Base-by-base conservation (phyloP, 805 yeast species). In the Blastobotrys attinorum region DNA sequence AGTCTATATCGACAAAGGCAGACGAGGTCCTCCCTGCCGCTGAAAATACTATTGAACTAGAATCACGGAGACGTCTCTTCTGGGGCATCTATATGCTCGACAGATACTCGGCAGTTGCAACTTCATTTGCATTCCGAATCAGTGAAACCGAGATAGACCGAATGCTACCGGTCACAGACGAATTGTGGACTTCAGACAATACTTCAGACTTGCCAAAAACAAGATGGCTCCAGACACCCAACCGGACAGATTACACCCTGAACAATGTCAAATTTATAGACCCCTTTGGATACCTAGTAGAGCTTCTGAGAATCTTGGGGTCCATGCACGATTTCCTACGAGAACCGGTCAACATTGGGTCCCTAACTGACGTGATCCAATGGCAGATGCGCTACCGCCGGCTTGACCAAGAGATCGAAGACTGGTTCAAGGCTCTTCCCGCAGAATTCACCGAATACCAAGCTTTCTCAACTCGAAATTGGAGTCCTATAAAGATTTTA, bases 51-150 rank as follows among this genome's bases (percentile, higher is more conserved):
- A 23, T 46, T 32, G 48, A 55, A 34, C 42, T 43, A 17, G 58
- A 55, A 32, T 39, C 51, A 1, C 44, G 57, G 13, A 44, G 58
- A n/a, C 40, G 57, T 16, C 45, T 55, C 4, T 55, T 55, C 31
- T 55, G 59, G 59, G 56, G 51, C 10, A 49, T 52, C 13, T 55
- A 49, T 34, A 20, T 48, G 6, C 49, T 55, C 3, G 59, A 55
- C 25, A 33, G 58, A 22, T 52, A 40, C 21, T 51, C 57, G 0
- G 46, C 59, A 3, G 53, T 53, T 3, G 50, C 53, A 3, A 52
- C 53, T 8, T 53, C 59, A 3, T 54, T 55, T 40, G 47, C 47
- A 10, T 54, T 55, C 44, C 49, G 55, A 29, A 43, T 55, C 17
- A 50, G 51, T 8, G 31, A 50, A n/a, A 25, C 44, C 2, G 59